Base-by-base conservation (phyloP, 495 filamentous ascomycete species). In the Annulohypoxylon maeteangense region DNA sequence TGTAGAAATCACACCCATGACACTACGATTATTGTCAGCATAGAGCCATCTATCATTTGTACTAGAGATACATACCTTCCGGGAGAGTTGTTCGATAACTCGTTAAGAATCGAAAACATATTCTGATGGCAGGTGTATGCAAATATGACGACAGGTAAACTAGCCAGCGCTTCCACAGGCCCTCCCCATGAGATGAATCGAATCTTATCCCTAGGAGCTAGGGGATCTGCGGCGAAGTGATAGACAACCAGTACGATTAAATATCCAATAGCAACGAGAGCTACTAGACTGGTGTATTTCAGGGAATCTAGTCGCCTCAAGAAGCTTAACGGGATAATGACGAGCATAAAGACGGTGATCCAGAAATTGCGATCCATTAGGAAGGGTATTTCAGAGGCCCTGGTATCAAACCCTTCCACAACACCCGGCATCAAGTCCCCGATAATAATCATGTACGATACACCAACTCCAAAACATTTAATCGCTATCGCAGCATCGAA, bases 61-160 rank as follows among this genome's bases (percentile, higher is more conserved):
- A 25, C 8, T 5, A 16, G 23, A 12, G 0, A 27, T 55, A 0
- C 36, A 20, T 76, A 78, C 75, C 71, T 76, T 36, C 40, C 74
- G 29, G 92, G 93, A 14, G 91, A 92, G 76, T 93, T 94, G 78
- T 97, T 90, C 57, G 84, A 80, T 72, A 98, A 94, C 82, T 99
- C 96, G 70, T 99, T 99, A 31, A 99, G 81, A 67, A 99, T 95
- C 0, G 96, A 97, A 76, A 99, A 99, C 95, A 99, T 99, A 74
- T 99, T 99, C 72, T 99, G 95, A 80, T 99, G 95, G 76, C 96
- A 99, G 4, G 95, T 99, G 80, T 98, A 99, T 18, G 95, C 95
- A 82, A 98, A 99, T 7, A 99, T 93, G 63, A 98, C 93, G 44
- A 99, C 92, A 0, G 95, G 96, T 65, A 99, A 89, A 68, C 91